These are phyloP conservation scores for Papiliotrema flavescens DNA, from an alignment of 1,284 basidiomycete genomes.

Conservation along the genomic window DNA sequence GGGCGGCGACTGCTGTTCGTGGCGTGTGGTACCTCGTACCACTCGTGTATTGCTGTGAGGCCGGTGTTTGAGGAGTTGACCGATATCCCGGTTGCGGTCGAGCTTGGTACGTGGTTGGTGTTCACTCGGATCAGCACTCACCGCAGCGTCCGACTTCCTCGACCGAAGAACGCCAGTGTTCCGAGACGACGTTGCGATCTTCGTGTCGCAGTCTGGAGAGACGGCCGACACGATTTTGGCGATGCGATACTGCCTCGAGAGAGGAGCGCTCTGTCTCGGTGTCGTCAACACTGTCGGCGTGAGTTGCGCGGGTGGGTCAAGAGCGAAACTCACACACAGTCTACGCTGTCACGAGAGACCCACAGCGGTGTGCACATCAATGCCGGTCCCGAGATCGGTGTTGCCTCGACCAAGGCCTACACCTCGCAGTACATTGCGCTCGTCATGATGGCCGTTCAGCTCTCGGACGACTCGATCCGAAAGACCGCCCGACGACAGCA, in stretches of 20 bases:
- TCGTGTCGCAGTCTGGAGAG: conserved; percentile 97
- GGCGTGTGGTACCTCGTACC: conserved; percentile 97
- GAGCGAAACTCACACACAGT: conserved; percentile 41
- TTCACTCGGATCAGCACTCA: neutral
- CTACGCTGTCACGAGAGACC: conserved; percentile 95
- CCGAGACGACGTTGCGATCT: conserved; percentile 96
- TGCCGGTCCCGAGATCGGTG: conserved; percentile 96
- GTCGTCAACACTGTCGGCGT: conserved; percentile 95
- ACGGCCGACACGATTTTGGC: conserved; percentile 98
- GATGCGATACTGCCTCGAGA: conserved; percentile 92
- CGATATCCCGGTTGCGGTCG: conserved; percentile 96
- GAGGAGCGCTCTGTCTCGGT: conserved; percentile 89
- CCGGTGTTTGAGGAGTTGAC: conserved; percentile 99
- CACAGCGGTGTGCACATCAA: conserved; percentile 99
- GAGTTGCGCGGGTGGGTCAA: neutral
- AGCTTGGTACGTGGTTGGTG: conserved; percentile 57
- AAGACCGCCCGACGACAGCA: conserved; percentile 84
- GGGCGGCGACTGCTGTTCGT: conserved; percentile 94
- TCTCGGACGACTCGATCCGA: conserved; percentile 94
- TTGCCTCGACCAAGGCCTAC: conserved; percentile 99
- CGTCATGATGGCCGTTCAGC: conserved; percentile 95
- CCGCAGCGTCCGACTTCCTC: conserved; percentile 85
- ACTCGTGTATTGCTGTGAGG: conserved; percentile 87
- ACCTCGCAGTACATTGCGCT: conserved; percentile 99
- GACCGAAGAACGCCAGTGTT: conserved; percentile 99